A percentile compares a stretch with the other conserved stretches of the same genome.
Conservation (phyloP, 2,329 filamentous ascomycete species). For the Cordyceps cicadae region DNA sequence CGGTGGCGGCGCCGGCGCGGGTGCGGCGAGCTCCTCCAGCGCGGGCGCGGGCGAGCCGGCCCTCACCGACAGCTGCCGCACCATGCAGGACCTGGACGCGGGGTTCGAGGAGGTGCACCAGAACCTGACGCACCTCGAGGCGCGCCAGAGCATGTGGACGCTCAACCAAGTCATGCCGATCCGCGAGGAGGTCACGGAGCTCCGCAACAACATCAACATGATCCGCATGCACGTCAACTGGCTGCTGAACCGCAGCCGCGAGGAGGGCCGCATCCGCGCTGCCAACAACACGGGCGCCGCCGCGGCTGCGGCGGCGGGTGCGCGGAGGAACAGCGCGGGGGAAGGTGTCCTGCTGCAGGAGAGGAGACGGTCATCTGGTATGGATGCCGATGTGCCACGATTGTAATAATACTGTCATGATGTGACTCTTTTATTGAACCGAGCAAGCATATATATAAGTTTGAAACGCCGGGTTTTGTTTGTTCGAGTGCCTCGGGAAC, state of each 20-base stretch:
- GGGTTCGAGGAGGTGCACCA: conserved; percentile 49
- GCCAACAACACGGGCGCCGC: conserved; percentile 26
- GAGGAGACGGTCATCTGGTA: conserved; percentile 29
- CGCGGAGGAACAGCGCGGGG: conserved; percentile 25
- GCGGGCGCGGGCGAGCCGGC: conserved; percentile 27
- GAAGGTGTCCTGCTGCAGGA: conserved; percentile 23
- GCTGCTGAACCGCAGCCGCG: conserved; percentile 45
- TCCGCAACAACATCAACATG: conserved; percentile 48
- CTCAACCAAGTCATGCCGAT: conserved; percentile 55
- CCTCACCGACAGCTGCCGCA: conserved; percentile 37
- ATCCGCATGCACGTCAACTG: conserved; percentile 52
- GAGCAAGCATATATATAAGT: not conserved
- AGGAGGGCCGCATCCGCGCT: conserved; percentile 35
- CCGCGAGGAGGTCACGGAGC: conserved; percentile 54
- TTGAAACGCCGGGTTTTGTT: not conserved
- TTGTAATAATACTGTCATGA: conserved; percentile 18
- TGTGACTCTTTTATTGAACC: not conserved
- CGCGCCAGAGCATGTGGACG: conserved; percentile 51
- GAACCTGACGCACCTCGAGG: conserved; percentile 49
- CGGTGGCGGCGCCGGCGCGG: too few species aligned
- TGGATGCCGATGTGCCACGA: conserved; percentile 31
- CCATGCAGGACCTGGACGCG: conserved; percentile 35
- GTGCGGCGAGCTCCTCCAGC: not conserved
- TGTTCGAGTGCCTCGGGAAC: too few species aligned
- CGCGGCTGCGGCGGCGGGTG: conserved; percentile 8